phyloP scores from a whole-genome alignment of 306 rosid species.

The Trifolium fragiferum region DNA sequence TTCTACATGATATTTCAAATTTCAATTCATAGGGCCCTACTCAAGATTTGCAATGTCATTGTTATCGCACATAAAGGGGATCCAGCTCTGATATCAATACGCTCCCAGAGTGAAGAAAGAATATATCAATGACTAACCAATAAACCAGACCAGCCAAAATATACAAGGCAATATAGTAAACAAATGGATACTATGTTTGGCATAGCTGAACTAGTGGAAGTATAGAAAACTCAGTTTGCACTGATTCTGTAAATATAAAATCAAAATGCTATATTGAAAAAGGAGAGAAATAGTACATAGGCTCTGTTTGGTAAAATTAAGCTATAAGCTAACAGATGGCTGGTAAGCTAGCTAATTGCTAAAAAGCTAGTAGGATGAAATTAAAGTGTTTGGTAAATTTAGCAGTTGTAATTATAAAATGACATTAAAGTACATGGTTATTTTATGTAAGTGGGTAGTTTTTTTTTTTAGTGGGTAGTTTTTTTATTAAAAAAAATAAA shows the following conservation, averaged over 20 bases:
- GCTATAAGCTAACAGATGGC: too few species aligned
- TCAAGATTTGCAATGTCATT: slow-evolving; percentile 23
- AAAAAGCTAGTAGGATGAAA: too few species aligned
- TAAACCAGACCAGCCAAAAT: neutral
- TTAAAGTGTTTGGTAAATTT: too few species aligned
- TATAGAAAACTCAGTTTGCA: slow-evolving; percentile 20
- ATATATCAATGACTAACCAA: slow-evolving; percentile 29
- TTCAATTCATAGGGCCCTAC: slow-evolving; percentile 14
- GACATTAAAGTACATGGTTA: too few species aligned
- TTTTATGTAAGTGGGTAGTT: too few species aligned
- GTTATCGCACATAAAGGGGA: slow-evolving; percentile 21
- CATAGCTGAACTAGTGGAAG: slow-evolving; percentile 33
- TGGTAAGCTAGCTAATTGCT: too few species aligned
- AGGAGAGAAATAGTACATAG: neutral
- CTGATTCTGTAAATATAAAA: slow-evolving; percentile 2
- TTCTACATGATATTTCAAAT: slow-evolving; percentile 5
- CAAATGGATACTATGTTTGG: slow-evolving; percentile 2
- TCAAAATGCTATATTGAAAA: neutral
- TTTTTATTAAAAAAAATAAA: too few species aligned
- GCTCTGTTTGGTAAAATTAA: too few species aligned
- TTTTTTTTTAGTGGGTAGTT: too few species aligned
- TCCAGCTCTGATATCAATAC: slow-evolving; percentile 28
- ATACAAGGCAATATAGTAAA: slow-evolving; percentile 26
- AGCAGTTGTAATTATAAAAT: too few species aligned
- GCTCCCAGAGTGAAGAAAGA: slow-evolving; percentile 34